Conservation (phyloP, 1,139 yeast genomes). For the Yamadazyma diospyri region DNA sequence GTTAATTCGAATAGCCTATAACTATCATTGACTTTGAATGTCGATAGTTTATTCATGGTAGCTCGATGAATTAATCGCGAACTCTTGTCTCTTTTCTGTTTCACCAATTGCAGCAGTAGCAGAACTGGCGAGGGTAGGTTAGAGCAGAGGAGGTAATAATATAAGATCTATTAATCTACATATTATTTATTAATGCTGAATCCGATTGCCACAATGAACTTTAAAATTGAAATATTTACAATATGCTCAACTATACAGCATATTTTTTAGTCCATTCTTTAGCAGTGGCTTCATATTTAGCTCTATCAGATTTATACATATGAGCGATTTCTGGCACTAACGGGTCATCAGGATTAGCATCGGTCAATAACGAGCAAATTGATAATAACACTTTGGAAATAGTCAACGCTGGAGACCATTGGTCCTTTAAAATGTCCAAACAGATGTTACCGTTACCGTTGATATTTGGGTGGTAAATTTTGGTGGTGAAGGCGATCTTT, state of each 20-base stretch:
- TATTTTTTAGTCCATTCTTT: conserved; percentile 98
- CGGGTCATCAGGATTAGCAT: conserved; percentile 99
- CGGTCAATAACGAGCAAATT: conserved; percentile 87
- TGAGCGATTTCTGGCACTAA: conserved; percentile 98
- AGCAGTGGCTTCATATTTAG: conserved; percentile 95
- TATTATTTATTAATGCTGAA: conserved; percentile 7
- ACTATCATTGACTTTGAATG: conserved; percentile 43
- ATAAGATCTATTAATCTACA: conserved; percentile 7
- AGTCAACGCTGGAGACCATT: conserved; percentile 90
- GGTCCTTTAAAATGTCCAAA: conserved; percentile 80
- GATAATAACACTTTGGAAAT: conserved; percentile 86
- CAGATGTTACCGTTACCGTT: conserved; percentile 86
- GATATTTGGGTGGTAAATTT: conserved; percentile 88
- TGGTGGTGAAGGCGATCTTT: conserved; percentile 84
- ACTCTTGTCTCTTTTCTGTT: too few relatives aligned
- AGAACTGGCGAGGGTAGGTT: too few relatives aligned
- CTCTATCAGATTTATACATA: conserved; percentile 89
- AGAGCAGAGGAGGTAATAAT: background rate
- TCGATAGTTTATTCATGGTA: conserved; percentile 40
- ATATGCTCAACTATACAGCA: conserved; percentile 59
- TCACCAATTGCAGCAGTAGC: too few relatives aligned
- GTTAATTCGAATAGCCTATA: conserved; percentile 44
- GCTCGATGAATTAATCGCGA: conserved; percentile 6
- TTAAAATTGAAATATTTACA: conserved; percentile 5
- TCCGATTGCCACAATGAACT: conserved; percentile 8